These are phyloP conservation scores for Xylaria acuta DNA, from an alignment of 495 filamentous ascomycete genomes.

Conservation along the genomic window DNA sequence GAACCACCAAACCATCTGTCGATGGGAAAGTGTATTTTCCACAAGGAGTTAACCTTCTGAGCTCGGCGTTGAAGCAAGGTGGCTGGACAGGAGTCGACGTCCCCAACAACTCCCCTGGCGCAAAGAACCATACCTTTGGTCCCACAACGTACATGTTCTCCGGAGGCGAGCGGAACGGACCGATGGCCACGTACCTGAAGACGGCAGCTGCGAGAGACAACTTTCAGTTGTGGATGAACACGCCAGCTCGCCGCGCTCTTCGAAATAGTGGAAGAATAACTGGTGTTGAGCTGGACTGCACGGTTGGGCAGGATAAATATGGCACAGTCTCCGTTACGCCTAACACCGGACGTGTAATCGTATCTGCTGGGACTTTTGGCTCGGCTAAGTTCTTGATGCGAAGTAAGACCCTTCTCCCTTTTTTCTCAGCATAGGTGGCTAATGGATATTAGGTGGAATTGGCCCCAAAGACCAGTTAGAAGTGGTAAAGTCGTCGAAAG, in stretches of 20 bases:
- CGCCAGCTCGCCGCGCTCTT: conserved; percentile 68
- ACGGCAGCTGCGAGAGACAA: conserved; percentile 65
- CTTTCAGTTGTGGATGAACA: conserved; percentile 73
- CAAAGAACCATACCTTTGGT: conserved; percentile 72
- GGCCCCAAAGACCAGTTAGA: conserved; percentile 67
- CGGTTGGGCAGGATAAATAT: conserved; percentile 58
- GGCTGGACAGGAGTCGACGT: conserved; percentile 70
- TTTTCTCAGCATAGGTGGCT: conserved; percentile 35
- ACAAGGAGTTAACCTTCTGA: conserved; percentile 66
- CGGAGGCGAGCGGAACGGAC: conserved; percentile 71
- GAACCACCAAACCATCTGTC: conserved; percentile 68
- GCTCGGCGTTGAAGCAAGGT: conserved; percentile 57
- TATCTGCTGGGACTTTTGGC: conserved; percentile 73
- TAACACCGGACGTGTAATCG: conserved; percentile 68
- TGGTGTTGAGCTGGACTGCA: conserved; percentile 71
- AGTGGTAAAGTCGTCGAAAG: conserved; percentile 57
- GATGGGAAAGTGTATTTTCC: conserved; percentile 75
- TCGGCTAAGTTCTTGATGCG: conserved; percentile 71
- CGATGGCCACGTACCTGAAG: conserved; percentile 75
- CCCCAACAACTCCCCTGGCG: conserved; percentile 62
- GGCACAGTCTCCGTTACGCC: conserved; percentile 65
- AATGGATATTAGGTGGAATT: conserved; percentile 60
- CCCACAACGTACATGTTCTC: conserved; percentile 73
- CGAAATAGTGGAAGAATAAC: conserved; percentile 66
- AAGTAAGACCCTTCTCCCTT: conserved; percentile 30